Evolutionary conservation across 1,139 yeast genomes (phyloP), one percentile per base, ranked within the genome.

Genomic region (Saccharomyces hybrid): DNA sequence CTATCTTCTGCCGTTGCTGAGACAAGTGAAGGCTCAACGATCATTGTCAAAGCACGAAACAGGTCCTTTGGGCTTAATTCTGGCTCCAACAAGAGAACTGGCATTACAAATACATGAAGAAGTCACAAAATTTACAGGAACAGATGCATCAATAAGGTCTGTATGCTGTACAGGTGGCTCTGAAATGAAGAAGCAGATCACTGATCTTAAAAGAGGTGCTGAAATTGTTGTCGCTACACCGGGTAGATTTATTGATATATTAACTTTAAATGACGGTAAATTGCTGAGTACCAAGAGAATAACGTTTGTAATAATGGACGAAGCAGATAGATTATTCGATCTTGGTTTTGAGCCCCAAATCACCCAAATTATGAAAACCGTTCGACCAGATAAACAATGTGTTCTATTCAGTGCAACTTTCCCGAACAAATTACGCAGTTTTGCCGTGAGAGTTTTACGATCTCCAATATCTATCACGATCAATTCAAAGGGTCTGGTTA

Each of bases 341-440:
- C 77, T 93, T 81, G 99, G 99, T 1, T 95, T 95, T 72, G 99
- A 90, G 65, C 99, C 99, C 0, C 99, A 95, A 67, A 91, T 95
- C 2, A 83, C 81, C 63, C 88, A 89, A 64, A 86, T 95, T 28
- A 77, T 90, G 64, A 77, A 81, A 31, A 87, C 87, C 48, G 79
- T 89, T 1, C 77, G 98, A 52, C 95, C 96, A 0, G 97, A 91
- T 66, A 76, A 86, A 54, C 99, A 93, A 67, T 88, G 95, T n/a
- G 95, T 91, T 5, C 70, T 95, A 41, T 93, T 93, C 67, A 88
- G 97, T 9, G 99, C 99, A 0, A 95, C 99, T 0, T 90, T 93
- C 62, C 97, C 98, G 0, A 75, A 77, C 20, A 86, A 86, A 59
- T 80, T 93, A 79, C 96, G 88, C 64, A 71, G 73, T 1, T 76